Base-by-base conservation (phyloP, 495 filamentous ascomycete species). In the Symbiotaphrina buchneri region DNA sequence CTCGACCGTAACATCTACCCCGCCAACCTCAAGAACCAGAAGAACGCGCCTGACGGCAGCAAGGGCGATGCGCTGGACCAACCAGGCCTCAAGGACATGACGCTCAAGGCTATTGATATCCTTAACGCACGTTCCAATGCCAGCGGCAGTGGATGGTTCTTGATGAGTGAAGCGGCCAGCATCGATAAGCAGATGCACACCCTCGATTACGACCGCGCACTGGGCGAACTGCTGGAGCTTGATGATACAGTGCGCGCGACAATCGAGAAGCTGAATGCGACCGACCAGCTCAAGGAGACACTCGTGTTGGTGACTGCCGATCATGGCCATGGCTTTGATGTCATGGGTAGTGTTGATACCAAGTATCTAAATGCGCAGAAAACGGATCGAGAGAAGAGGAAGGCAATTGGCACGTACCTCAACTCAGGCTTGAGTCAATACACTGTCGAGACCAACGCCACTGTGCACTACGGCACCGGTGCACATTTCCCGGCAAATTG, bases 151-250 rank as follows among this genome's bases (percentile, higher is more conserved):
- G n/a, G n/a, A n/a, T 81, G 66, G 56, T 76, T 79, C 57, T 53
- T 81, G 40, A 80, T 81, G 74, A 59, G 62, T 3, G 74, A 81
- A 51, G 74, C 67, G 6, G 72, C 74, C 6, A 74, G 66, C 11
- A 73, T 80, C 44, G 74, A 80, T 54, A 80, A 82, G 58, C 64
- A 74, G 51, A 82, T 81, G 74, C 73, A 78, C 50, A 49, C 54
- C 0, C 54, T 82, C 3, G 74, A 78, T 48, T 80, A 82, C 42
- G 72, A 79, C 44, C 71, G 74, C 8, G 66, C 75, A 0, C 60
- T 79, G 0, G 74, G 73, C 30, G 74, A 81, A 36, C 58, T 82
- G 3, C 61, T 81, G 18, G 75, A 81, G 47, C 61, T 81, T 10
- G 74, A 79, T 43, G 72, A 80, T 46, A 75, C 74, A 6, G 54